Evolutionary conservation across 192 early-diverging fungal species (phyloP).

Genomic region (Gorgonomyces haynaldii): DNA sequence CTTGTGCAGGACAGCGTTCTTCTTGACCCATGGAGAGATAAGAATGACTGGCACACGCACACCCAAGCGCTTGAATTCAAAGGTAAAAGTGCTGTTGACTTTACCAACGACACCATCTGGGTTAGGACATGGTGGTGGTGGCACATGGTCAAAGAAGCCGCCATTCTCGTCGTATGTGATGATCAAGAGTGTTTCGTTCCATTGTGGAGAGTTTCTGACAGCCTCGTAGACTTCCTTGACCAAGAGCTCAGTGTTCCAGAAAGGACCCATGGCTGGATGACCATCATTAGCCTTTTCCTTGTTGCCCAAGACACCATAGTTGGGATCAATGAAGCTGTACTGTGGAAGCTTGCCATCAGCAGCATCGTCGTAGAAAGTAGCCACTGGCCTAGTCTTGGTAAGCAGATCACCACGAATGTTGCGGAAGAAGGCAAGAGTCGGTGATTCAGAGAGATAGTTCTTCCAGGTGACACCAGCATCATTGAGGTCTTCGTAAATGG

Average conservation of each 20-base stretch:
- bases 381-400: slow-evolving; percentile 4
- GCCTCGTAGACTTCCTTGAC: slow-evolving; percentile 33
- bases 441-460: slow-evolving; percentile 12
- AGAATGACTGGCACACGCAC: slow-evolving; percentile 29
- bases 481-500: slow-evolving; percentile 11
- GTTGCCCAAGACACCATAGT: slow-evolving; percentile 7
- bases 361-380: slow-evolving; percentile 12
- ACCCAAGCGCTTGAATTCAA: slow-evolving; percentile 37
- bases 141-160: slow-evolving; percentile 36
- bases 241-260: slow-evolving; percentile 5
- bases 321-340: slow-evolving; percentile 20
- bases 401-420: slow-evolving; percentile 13
- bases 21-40: slow-evolving; percentile 1
- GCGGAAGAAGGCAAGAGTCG: slow-evolving; percentile 4
- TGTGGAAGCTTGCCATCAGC: slow-evolving; percentile 12
- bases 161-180: slow-evolving; percentile 42
- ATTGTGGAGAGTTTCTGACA: slow-evolving; percentile 32
- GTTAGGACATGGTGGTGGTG: slow-evolving; percentile 27
- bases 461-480: slow-evolving; percentile 10
- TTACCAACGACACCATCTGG: slow-evolving; percentile 23
- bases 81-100: slow-evolving; percentile 1
- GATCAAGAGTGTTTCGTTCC: slow-evolving; percentile 32
- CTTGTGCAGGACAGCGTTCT: slow-evolving; percentile 1
- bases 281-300: slow-evolving; percentile 10
- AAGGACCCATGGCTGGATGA: slow-evolving; percentile 15